phyloP scores from a whole-genome alignment of 176 grass and related monocot species.

The Phoenix roebelenii region DNA sequence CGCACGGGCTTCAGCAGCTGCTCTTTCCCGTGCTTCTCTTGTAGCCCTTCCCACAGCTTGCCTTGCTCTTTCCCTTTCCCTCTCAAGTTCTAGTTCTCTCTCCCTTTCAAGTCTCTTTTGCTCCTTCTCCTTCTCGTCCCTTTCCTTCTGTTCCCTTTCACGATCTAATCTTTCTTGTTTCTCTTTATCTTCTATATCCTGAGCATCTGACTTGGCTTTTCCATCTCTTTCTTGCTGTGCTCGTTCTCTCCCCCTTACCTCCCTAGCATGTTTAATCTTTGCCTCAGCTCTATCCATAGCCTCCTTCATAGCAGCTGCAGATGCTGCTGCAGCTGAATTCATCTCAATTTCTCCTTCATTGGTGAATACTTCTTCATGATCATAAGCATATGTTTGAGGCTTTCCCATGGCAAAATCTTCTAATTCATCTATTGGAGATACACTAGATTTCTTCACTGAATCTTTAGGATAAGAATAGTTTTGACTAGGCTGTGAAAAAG shows the following conservation, averaged over 20 bases:
- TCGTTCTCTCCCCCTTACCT: slow-evolving; percentile 12
- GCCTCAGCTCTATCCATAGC: slow-evolving; percentile 25
- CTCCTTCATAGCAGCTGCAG: no score
- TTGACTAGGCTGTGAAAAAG: slow-evolving; percentile 25
- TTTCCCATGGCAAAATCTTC: slow-evolving; percentile 55
- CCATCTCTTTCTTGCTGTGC: slow-evolving; percentile 19
- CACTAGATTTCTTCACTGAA: slow-evolving; percentile 31
- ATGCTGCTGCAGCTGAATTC: slow-evolving; percentile 17
- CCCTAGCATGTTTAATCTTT: slow-evolving; percentile 18
- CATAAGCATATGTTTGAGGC: slow-evolving; percentile 39
- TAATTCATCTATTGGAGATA: slow-evolving; percentile 56
- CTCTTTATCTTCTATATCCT: slow-evolving; percentile 31
- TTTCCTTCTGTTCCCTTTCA: slow-evolving; percentile 28
- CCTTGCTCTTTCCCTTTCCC: slow-evolving; percentile 54
- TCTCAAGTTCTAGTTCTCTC: slow-evolving; percentile 43
- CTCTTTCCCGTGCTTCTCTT: slow-evolving; percentile 58
- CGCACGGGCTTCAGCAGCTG: slow-evolving; percentile 52
- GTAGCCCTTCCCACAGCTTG: slow-evolving; percentile 56
- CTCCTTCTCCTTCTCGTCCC: slow-evolving; percentile 34
- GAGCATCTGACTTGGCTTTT: slow-evolving; percentile 9
- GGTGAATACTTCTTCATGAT: slow-evolving; percentile 30
- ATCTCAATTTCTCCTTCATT: slow-evolving; percentile 55
- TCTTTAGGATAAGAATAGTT: slow-evolving; percentile 42
- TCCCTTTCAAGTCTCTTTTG: slow-evolving; percentile 42
- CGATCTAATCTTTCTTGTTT: slow-evolving; percentile 35